A percentile compares a stretch with the other conserved stretches of the same genome.
phyloP scores from a whole-genome alignment of 1,284 basidiomycete species.

The Vanrija sp. region DNA sequence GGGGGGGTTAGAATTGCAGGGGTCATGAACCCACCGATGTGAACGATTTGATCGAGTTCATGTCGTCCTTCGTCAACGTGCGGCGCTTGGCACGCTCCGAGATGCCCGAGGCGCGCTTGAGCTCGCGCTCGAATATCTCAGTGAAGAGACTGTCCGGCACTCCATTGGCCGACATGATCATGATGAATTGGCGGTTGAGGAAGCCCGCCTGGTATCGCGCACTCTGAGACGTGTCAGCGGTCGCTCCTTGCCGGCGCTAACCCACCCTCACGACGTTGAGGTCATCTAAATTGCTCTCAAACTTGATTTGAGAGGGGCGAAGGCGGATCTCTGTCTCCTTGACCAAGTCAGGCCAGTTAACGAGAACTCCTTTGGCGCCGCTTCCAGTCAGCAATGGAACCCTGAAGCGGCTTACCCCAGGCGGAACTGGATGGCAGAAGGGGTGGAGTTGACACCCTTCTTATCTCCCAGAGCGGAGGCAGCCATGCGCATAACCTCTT shows the following conservation, averaged over 20 bases:
- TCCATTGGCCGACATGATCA: conserved; percentile 45
- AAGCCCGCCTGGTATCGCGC: conserved; percentile 46
- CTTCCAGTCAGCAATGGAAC: conserved; percentile 19
- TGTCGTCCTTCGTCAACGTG: conserved; percentile 24
- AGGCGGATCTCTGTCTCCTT: conserved; percentile 32
- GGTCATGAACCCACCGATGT: conserved; percentile 21
- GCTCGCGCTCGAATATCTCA: conserved; percentile 35
- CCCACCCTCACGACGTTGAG: conserved; percentile 43
- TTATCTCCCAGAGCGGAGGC: conserved; percentile 35
- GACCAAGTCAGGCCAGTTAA: conserved; percentile 38
- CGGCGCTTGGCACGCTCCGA: conserved; percentile 21
- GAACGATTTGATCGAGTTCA: conserved; percentile 18
- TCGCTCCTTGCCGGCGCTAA: not conserved
- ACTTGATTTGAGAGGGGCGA: conserved; percentile 45
- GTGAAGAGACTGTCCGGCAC: conserved; percentile 37
- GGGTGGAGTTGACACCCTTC: conserved; percentile 24
- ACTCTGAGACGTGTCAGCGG: conserved; percentile 23
- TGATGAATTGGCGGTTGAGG: conserved; percentile 49
- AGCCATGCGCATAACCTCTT: conserved; percentile 35
- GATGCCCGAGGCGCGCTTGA: conserved; percentile 34
- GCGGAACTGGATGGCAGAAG: conserved; percentile 48
- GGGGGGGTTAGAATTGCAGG: not conserved
- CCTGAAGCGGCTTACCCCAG: conserved; percentile 28
- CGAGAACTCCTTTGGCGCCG: conserved; percentile 48
- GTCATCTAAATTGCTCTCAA: conserved; percentile 32